Percentiles rank a stretch among this genome's conserved stretches.
These are phyloP conservation scores for Candida saitoana DNA, from an alignment of 805 yeast genomes.

Conservation along the genomic window DNA sequence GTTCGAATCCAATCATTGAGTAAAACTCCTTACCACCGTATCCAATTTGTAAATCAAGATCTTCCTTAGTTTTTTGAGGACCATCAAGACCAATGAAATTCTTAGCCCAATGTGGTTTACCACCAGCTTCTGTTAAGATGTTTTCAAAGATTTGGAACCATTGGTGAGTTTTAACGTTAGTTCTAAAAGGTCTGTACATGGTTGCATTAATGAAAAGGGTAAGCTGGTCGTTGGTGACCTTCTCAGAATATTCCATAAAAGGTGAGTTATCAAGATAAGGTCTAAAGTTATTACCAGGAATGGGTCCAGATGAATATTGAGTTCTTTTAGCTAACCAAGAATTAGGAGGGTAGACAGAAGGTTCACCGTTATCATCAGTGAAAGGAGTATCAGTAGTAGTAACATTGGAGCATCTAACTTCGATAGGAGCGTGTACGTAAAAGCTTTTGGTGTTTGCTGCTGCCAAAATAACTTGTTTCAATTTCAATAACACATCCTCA, in stretches of 20 bases:
- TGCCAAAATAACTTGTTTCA: conserved; percentile 55
- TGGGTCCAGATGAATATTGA: conserved; percentile 63
- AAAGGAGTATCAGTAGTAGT: conserved; percentile 44
- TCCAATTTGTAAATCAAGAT: conserved; percentile 35
- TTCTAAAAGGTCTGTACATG: conserved; percentile 89
- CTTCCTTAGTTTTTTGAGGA: conserved; percentile 31
- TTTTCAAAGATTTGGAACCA: conserved; percentile 87
- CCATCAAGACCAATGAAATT: conserved; percentile 66
- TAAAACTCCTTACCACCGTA: conserved; percentile 49
- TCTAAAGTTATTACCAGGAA: conserved; percentile 77
- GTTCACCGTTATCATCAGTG: conserved; percentile 30
- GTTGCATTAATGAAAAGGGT: conserved; percentile 90
- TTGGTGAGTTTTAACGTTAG: conserved; percentile 63
- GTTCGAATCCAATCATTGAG: conserved; percentile 76
- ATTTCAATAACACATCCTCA: conserved; percentile 59
- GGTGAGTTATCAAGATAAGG: conserved; percentile 85
- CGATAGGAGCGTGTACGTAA: conserved; percentile 93
- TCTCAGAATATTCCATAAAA: conserved; percentile 47
- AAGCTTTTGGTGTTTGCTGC: conserved; percentile 62
- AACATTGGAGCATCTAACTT: conserved; percentile 88
- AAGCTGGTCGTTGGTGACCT: conserved; percentile 68
- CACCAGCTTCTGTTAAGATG: conserved; percentile 71
- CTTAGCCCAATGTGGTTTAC: conserved; percentile 99
- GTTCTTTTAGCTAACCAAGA: conserved; percentile 53
- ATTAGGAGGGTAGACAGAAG: conserved; percentile 38